phyloP scores from a whole-genome alignment of 192 early-diverging fungal species.

The Paraglomus brasilianum region DNA sequence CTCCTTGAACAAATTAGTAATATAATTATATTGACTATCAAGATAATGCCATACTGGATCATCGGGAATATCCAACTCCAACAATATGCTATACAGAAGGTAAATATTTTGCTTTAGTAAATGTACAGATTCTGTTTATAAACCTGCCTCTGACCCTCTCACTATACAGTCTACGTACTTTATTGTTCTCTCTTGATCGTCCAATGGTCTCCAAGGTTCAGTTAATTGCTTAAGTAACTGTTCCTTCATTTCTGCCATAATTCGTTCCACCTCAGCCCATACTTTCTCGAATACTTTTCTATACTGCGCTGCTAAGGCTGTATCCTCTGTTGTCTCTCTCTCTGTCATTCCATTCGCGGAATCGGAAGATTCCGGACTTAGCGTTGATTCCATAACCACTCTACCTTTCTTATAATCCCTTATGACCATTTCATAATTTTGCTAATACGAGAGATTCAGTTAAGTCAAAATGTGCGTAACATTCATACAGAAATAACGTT shows the following conservation, averaged over 20 bases:
- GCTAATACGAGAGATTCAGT: constrained; percentile 42
- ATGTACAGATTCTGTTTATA: neutral
- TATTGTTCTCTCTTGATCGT: constrained; percentile 88
- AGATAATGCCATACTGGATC: constrained; percentile 91
- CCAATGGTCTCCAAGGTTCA: constrained; percentile 74
- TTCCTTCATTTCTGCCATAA: constrained; percentile 69
- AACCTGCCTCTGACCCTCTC: neutral
- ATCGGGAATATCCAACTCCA: constrained; percentile 73
- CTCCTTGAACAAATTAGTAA: constrained; percentile 70
- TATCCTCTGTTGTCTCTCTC: constrained; percentile 27
- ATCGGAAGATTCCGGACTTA: constrained; percentile 34
- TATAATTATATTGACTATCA: constrained; percentile 85
- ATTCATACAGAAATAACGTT: neutral
- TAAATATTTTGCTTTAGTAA: neutral
- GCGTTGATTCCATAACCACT: constrained; percentile 47
- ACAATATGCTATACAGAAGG: constrained; percentile 51
- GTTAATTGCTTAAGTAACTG: constrained; percentile 74
- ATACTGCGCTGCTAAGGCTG: constrained; percentile 34
- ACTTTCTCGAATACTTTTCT: constrained; percentile 90
- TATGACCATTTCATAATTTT: constrained; percentile 85
- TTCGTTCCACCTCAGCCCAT: constrained; percentile 88
- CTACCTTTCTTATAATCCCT: constrained; percentile 97
- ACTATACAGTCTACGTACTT: constrained; percentile 48
- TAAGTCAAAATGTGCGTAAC: too few relatives aligned
- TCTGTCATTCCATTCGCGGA: constrained; percentile 9